phyloP scores from a whole-genome alignment of 257 asterid genomes.

The Lycium ferocissimum region DNA sequence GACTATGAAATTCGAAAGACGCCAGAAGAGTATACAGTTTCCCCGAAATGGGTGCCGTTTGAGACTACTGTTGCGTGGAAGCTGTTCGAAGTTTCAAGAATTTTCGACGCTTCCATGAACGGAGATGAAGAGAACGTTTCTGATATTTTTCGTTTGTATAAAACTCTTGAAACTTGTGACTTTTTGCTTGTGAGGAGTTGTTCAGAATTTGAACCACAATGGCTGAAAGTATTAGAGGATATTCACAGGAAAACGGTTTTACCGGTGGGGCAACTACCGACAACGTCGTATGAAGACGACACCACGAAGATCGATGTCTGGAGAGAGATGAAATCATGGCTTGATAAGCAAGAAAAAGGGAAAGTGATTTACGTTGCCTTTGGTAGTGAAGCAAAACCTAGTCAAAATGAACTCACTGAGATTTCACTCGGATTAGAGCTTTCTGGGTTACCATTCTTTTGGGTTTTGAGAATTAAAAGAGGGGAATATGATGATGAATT shows the following conservation, averaged over 20 bases:
- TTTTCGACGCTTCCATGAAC: neutral
- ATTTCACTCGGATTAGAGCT: too few species aligned
- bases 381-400: too few species aligned
- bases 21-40: constrained; percentile 40
- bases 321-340: neutral
- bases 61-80: constrained; percentile 38
- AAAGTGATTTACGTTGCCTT: neutral
- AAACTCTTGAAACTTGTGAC: too few species aligned
- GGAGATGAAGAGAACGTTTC: neutral
- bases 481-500: neutral
- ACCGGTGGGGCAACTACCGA: neutral
- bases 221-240: neutral
- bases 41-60: constrained; percentile 42
- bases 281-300: too few species aligned
- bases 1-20: constrained; percentile 18
- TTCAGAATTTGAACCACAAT: neutral
- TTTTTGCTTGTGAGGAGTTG: constrained; percentile 26
- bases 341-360: neutral
- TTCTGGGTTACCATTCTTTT: too few species aligned
- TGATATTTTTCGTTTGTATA: too few species aligned
- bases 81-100: constrained; percentile 28
- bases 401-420: too few species aligned
- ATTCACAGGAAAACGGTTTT: neutral
- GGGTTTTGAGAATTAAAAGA: too few species aligned
- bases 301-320: neutral